Evolutionary conservation across 2,329 filamentous ascomycete genomes (phyloP).

Genomic region (Scedosporium apiospermum): DNA sequence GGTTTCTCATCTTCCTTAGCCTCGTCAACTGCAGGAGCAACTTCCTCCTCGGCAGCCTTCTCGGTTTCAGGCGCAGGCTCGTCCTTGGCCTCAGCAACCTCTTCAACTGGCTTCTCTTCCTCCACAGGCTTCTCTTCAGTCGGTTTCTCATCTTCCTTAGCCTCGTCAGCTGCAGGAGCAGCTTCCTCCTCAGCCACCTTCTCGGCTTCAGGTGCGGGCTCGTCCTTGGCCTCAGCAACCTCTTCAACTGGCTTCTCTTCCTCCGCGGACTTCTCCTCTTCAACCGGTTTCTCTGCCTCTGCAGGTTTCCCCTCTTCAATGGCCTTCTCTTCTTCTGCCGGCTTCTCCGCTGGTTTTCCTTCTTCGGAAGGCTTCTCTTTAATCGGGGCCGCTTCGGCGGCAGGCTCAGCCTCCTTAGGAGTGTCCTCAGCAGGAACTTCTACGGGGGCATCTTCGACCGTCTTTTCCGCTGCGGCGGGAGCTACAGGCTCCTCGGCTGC

Average conservation of each 20-base stretch:
- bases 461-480: not conserved
- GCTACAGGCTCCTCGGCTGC: not conserved
- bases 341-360: not conserved
- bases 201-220: conserved; percentile 6
- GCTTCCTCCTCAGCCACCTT: conserved; percentile 6
- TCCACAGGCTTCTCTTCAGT: not conserved
- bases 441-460: not conserved
- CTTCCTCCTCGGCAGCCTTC: conserved; percentile 5
- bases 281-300: not conserved
- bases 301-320: not conserved
- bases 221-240: conserved; percentile 4
- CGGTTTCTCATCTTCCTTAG: conserved; percentile 1
- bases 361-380: not conserved
- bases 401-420: not conserved
- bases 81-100: conserved; percentile 2
- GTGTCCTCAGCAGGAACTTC: not conserved
- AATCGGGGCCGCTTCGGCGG: not conserved
- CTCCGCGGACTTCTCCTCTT: not conserved
- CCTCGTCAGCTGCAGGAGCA: not conserved
- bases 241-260: not conserved
- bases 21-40: not conserved
- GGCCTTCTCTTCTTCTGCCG: not conserved
- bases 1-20: conserved; percentile 2
- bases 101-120: not conserved
- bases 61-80: conserved; percentile 7